Percentiles rank a stretch among this genome's conserved stretches.
Evolutionary conservation across 192 early-diverging fungal genomes (phyloP).

Genomic region (Coemansia sp.): DNA sequence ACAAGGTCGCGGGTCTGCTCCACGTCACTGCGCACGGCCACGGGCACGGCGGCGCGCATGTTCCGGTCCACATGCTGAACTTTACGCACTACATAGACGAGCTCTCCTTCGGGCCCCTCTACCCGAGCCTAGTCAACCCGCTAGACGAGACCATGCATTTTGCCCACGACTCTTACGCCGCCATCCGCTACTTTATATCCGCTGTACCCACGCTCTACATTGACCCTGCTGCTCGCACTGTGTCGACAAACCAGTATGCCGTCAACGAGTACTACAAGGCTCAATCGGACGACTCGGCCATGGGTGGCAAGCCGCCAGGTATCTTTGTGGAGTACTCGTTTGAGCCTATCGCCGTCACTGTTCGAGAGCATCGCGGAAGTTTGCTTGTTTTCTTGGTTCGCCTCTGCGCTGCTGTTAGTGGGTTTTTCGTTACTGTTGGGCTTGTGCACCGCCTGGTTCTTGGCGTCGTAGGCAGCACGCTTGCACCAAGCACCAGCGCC

Average conservation of each 20-base stretch:
- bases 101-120: conserved; percentile 83
- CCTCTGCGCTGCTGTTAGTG: conserved; percentile 83
- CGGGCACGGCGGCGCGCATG: conserved; percentile 72
- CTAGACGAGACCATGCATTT: conserved; percentile 76
- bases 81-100: conserved; percentile 92
- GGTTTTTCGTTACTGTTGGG: conserved; percentile 68
- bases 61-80: conserved; percentile 66
- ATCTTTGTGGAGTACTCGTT: conserved; percentile 91
- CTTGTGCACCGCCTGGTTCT: conserved; percentile 49
- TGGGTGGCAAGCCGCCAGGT: conserved; percentile 40
- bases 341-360: conserved; percentile 79
- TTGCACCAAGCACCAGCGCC: no score
- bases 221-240: conserved; percentile 50
- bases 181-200: conserved; percentile 85
- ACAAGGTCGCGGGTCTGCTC: conserved; percentile 82
- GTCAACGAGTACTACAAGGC: conserved; percentile 72
- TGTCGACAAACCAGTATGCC: conserved; percentile 92
- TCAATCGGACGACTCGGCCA: background rate
- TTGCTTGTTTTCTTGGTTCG: conserved; percentile 73
- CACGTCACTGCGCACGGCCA: conserved; percentile 89
- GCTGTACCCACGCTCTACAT: conserved; percentile 80
- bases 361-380: conserved; percentile 61
- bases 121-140: conserved; percentile 83
- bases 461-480: background rate
- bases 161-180: conserved; percentile 57